Evolutionary conservation across 2,329 filamentous ascomycete species (phyloP).

Genomic region (Aspergillus alliaceus): DNA sequence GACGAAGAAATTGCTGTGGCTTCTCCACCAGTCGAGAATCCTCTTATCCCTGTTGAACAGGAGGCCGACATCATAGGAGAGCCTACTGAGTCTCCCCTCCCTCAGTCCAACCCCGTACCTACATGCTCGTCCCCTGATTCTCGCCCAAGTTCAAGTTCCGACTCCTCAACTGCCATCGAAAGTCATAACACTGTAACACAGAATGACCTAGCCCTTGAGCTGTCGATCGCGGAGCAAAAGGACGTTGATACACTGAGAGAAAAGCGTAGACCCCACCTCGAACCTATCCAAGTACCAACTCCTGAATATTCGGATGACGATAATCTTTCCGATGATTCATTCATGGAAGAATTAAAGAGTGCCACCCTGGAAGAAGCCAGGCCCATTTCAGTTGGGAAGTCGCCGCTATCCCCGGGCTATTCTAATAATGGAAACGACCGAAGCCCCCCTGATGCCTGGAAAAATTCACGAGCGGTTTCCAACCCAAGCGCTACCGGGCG

Average conservation of each 20-base stretch:
- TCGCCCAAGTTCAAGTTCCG: constrained; percentile 15
- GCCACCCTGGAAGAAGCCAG: constrained; percentile 83
- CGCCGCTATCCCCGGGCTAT: constrained; percentile 71
- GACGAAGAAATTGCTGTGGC: constrained; percentile 24
- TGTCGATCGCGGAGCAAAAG: constrained; percentile 19
- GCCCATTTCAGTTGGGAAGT: constrained; percentile 75
- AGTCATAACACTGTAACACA: constrained; percentile 20
- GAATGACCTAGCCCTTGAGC: constrained; percentile 25
- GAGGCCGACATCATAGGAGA: constrained; percentile 15
- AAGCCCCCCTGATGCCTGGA: constrained; percentile 31
- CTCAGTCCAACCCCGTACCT: constrained; percentile 16
- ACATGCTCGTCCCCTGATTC: constrained; percentile 18
- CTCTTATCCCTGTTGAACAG: constrained; percentile 16
- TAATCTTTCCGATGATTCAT: constrained; percentile 64
- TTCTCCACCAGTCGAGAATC: constrained; percentile 18
- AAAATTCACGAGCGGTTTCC: constrained; percentile 41
- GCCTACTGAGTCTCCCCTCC: constrained; percentile 11
- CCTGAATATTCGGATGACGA: constrained; percentile 45
- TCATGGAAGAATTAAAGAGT: constrained; percentile 81
- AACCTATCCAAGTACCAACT: constrained; percentile 54
- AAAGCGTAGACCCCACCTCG: constrained; percentile 39
- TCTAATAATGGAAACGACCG: constrained; percentile 38
- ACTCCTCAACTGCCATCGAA: constrained; percentile 20
- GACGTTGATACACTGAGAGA: constrained; percentile 28
- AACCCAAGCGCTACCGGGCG: constrained; percentile 34